A percentile compares a stretch with the other conserved stretches of the same genome.
phyloP scores from a whole-genome alignment of 2,329 filamentous ascomycete genomes.

The Aspergillus transmontanensis region DNA sequence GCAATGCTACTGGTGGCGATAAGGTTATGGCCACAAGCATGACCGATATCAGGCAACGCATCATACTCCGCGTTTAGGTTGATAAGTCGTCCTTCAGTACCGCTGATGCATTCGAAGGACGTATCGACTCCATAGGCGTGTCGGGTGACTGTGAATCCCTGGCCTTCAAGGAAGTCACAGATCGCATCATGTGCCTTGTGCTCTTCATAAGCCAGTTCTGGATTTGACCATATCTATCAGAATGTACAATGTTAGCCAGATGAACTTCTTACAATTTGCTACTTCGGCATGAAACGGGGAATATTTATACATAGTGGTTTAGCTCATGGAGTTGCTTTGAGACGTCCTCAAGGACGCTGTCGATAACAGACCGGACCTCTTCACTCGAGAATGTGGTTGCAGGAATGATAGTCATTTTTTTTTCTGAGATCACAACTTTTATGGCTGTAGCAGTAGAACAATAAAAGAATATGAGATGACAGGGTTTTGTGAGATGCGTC shows the following conservation, averaged over 20 bases:
- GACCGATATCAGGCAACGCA: conserved; percentile 43
- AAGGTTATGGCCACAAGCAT: conserved; percentile 46
- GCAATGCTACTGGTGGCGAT: conserved; percentile 40
- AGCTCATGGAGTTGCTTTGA: too few species aligned
- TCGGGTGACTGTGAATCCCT: conserved; percentile 51
- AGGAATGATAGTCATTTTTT: too few species aligned
- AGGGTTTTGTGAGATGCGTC: too few species aligned
- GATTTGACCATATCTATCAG: conserved; percentile 48
- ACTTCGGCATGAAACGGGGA: too few species aligned
- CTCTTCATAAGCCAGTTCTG: conserved; percentile 57
- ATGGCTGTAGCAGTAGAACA: too few species aligned
- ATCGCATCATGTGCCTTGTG: conserved; percentile 56
- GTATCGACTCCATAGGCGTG: conserved; percentile 57
- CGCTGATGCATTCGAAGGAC: conserved; percentile 52
- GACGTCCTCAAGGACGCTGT: too few species aligned
- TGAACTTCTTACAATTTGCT: conserved; percentile 17
- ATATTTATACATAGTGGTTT: too few species aligned
- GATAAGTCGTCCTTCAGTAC: conserved; percentile 40
- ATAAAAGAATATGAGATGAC: too few species aligned
- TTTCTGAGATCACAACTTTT: too few species aligned
- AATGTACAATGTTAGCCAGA: not conserved
- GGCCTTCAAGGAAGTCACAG: conserved; percentile 45
- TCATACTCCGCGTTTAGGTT: conserved; percentile 49
- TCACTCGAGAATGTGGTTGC: too few species aligned
- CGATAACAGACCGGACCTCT: too few species aligned